Evolutionary conservation across 208 protist genomes (phyloP), one percentile per base, ranked within the genome.

Genomic region (Zelonia costaricensis): DNA sequence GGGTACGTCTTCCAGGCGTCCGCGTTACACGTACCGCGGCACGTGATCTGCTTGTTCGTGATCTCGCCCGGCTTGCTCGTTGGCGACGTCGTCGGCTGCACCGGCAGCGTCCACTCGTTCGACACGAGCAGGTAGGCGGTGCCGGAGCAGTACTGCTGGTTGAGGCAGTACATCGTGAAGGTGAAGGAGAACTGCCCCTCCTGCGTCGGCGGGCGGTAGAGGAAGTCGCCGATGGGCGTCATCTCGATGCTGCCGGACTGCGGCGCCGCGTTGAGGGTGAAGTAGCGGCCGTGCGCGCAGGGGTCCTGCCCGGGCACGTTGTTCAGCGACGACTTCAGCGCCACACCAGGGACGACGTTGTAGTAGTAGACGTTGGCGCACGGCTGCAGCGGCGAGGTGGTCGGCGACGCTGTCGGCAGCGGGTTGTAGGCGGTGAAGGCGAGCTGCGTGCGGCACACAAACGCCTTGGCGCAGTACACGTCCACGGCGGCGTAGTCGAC

Each of bases 311-410:
- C 74, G 3, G 75, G 70, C 59, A 86, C 64, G 35, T 76, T 74
- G 47, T 62, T 78, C 33, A 94, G 80, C 28, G 87, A 88, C 23
- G 58, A 66, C 55, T 77, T 88, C 15, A 91, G 59, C 8, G 76
- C 67, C 30, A 76, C 69, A 12, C 75, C 73, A 15, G 84, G 75
- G 0, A 60, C 56, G 15, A 75, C 77, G 23, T 76, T 20, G 78
- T 90, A 94, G 70, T 90, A 88, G 70, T 94, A 94, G 36, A 90
- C 80, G 22, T 76, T 85, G 23, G 87, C 74, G 51, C 87, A 94
- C 44, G 76, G 48, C 27, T 54, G 72, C 39, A 93, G 51, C 62
- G 60, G 64, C 35, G 67, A 49, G 35, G 22, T 64, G 2, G 68
- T 58, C 30, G 67, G 47, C 31, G 59, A 44, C 2, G 47, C 39